Evolutionary conservation across 1,284 basidiomycete species (phyloP), one percentile per base, ranked within the genome.

Genomic region (Meripilus lineatus): DNA sequence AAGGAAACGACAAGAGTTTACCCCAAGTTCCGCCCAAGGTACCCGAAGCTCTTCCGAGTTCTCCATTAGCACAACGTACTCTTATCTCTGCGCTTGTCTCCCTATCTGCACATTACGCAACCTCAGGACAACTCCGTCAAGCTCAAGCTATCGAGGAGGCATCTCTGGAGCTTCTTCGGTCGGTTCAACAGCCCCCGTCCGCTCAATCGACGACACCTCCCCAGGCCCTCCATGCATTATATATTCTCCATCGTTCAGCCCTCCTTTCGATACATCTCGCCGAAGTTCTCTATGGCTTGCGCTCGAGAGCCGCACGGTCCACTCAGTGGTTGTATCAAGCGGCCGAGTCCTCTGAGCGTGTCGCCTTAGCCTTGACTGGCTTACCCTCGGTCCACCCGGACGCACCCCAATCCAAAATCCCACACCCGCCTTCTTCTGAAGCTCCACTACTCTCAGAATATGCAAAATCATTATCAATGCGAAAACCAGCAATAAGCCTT

Each of bases 221-320:
- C 10, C 74, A 83, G 49, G 67, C 71, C 8, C 66, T 89, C 28
- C 86, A 93, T 57, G 63, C 69, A 1, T 63, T 87, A 6, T 89
- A 80, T 62, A 62, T 89, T 30, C 71, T 83, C 28, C 85, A 90
- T 46, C 83, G 87, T 20, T 74, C 79, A 4, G 78, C 89, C 4
- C 65, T 92, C 3, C 64, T 92, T 36, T 79, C 77, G 3, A 72
- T 89, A 15, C 88, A 93, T 57, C 74, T 79, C 13, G 86, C 86
- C 0, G 85, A 89, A 57, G 85, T 92, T 6, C 63, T 77, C 4
- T 75, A 85, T 55, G 85, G 81, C 5, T 70, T 74, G 33, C 67
- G 67, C 28, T 63, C 64, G 14, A 67, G 72, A 25, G 52, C 63
- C 4, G 51, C 63, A 13, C 58, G 67, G 24, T 79, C 83, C 0